phyloP scores from a whole-genome alignment of 257 asterid genomes.

The Solanum ossicruentum region DNA sequence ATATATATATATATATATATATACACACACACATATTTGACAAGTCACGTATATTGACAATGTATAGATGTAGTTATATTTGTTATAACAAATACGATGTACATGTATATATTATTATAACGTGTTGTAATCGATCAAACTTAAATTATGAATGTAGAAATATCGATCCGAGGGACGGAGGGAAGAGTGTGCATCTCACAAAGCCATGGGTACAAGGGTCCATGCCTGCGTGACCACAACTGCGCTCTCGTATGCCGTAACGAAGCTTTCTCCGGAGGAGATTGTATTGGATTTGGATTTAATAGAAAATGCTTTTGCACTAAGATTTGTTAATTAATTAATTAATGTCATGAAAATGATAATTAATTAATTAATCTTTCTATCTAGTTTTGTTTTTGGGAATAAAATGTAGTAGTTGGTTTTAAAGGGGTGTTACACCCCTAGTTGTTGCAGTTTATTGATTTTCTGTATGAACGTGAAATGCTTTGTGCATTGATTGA shows the following conservation, averaged over 20 bases:
- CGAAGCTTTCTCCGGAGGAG: conserved; percentile 10
- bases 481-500: too few relatives aligned
- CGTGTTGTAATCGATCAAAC: neutral
- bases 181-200: conserved; percentile 6
- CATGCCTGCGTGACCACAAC: conserved; percentile 5
- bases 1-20: too few relatives aligned
- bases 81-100: too few relatives aligned
- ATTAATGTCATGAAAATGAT: neutral
- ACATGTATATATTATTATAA: too few relatives aligned
- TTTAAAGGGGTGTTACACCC: neutral
- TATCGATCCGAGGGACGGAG: neutral
- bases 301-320: conserved; percentile 15
- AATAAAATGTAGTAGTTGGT: neutral
- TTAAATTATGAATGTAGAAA: neutral
- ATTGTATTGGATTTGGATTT: conserved; percentile 5
- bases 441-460: too few relatives aligned
- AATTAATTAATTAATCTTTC: neutral
- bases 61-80: too few relatives aligned
- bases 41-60: too few relatives aligned
- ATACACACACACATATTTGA: too few relatives aligned
- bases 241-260: conserved; percentile 12
- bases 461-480: too few relatives aligned
- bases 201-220: conserved; percentile 10
- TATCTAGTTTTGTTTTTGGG: neutral
- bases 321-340: neutral